Percentiles rank a stretch among this genome's conserved stretches.
Evolutionary conservation across 768 basidiomycete species (phyloP).

Genomic region (Fibroporia radiculosa): DNA sequence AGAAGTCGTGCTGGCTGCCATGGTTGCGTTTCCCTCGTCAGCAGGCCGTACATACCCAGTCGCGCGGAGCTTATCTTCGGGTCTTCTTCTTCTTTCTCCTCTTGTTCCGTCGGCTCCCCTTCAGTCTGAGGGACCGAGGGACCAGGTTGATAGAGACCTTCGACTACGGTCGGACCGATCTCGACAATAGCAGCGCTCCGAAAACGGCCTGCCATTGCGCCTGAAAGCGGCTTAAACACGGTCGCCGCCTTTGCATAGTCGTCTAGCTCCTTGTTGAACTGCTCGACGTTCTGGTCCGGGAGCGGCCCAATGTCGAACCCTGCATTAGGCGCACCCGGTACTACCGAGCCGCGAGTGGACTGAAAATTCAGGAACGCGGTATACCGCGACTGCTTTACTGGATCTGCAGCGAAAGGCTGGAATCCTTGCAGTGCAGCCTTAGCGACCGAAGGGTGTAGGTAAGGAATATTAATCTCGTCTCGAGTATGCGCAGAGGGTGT

Average conservation of each 20-base stretch:
- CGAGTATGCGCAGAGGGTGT: slow-evolving; percentile 21
- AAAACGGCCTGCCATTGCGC: slow-evolving; percentile 93
- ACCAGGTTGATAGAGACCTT: slow-evolving; percentile 59
- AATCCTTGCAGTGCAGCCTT: slow-evolving; percentile 85
- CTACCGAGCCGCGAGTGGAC: slow-evolving; percentile 28
- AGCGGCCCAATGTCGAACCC: slow-evolving; percentile 41
- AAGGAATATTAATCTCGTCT: slow-evolving; percentile 29
- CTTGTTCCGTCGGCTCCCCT: slow-evolving; percentile 26
- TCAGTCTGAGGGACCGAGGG: neutral
- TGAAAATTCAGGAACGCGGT: slow-evolving; percentile 74
- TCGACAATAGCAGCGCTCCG: slow-evolving; percentile 75
- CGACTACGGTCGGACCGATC: slow-evolving; percentile 47
- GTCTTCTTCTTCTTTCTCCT: slow-evolving; percentile 51
- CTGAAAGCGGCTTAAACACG: slow-evolving; percentile 87
- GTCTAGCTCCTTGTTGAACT: slow-evolving; percentile 73
- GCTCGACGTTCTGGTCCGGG: slow-evolving; percentile 52
- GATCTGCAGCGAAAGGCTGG: slow-evolving; percentile 76
- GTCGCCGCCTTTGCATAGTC: slow-evolving; percentile 85
- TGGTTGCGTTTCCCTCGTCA: slow-evolving; percentile 66
- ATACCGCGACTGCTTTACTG: slow-evolving; percentile 80
- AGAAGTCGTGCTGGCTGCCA: slow-evolving; percentile 84
- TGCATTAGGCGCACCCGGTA: slow-evolving; percentile 47
- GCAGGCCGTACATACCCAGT: slow-evolving; percentile 82
- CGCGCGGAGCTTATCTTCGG: slow-evolving; percentile 78
- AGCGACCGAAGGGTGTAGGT: slow-evolving; percentile 68